Evolutionary conservation across 805 yeast genomes (phyloP), one percentile per base, ranked within the genome.

Genomic region (Zygotorulaspora danielsina): DNA sequence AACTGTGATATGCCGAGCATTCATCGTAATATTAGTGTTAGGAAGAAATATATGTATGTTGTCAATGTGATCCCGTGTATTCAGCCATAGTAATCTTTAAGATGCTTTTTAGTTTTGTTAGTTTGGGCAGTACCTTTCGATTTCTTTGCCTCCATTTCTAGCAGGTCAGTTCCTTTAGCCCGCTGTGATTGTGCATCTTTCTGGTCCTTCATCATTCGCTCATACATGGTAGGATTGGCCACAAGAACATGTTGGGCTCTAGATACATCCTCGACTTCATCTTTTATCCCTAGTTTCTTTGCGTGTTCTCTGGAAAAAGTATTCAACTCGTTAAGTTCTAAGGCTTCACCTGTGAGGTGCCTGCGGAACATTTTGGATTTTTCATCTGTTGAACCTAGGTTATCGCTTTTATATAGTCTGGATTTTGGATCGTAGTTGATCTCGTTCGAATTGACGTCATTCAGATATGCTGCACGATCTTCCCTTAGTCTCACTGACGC

Each of bases 381-480:
- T 51, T 73, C 63, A 46, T 65, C 64, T 21, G 57, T 52, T 25
- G 55, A 48, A 13, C 70, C 70, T 2, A 61, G 45, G 4, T 48
- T 41, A 17, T 59, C 64, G 38, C 59, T 58, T 39, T 64, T 55
- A 36, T 63, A 55, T 15, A 60, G 46, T 39, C 80, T 63, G 2
- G 81, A 70, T 51, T 70, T 75, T 1, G 82, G 80, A 51, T 78
- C 78, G 50, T 73, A 74, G 16, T 70, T 67, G 6, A 73, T 59
- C 29, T 69, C 72, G 19, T 63, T 68, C 1, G 70, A 55, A 45
- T 70, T 65, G 8, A 75, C 62, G 31, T 79, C 71, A 54, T 76
- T 65, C 51, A 76, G 53, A 67, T 86, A 77, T 46, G 76, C 61
- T n/a, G 96, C 94, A 27, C 77, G 77, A 54, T 87, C 96, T 45